These are phyloP conservation scores for Ophiostoma piceae DNA, from an alignment of 2,329 filamentous ascomycete species.

Conservation along the genomic window DNA sequence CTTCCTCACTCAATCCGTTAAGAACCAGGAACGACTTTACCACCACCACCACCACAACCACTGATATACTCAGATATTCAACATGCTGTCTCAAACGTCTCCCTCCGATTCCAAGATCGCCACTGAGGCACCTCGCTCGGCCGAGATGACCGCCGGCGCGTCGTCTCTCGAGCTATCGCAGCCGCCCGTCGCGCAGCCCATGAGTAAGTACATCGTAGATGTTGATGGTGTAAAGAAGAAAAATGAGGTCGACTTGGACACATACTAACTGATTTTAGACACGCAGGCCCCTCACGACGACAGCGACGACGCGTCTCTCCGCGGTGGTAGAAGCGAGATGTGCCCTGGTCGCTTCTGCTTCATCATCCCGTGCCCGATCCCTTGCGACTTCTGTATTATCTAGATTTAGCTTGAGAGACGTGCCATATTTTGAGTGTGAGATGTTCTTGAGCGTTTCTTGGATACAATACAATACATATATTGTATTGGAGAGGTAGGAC, in stretches of 20 bases:
- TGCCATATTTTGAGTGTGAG: too few species aligned
- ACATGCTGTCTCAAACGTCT: not conserved
- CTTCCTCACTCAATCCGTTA: not conserved
- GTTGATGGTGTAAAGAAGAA: not conserved
- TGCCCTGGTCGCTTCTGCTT: constrained; percentile 40
- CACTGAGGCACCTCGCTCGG: not conserved
- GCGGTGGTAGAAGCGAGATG: constrained; percentile 27
- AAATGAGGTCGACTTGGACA: not conserved
- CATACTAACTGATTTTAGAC: not conserved
- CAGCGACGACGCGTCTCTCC: constrained; percentile 9
- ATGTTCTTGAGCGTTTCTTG: too few species aligned
- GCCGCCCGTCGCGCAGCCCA: constrained; percentile 15
- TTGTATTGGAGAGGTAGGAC: too few species aligned
- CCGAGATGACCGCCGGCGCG: not conserved
- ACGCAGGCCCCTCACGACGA: constrained; percentile 14
- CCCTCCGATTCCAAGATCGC: not conserved
- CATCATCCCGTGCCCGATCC: constrained; percentile 37
- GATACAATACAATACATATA: too few species aligned
- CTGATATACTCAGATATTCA: not conserved
- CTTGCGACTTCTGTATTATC: constrained; percentile 38
- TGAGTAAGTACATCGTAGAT: constrained; percentile 13
- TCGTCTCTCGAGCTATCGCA: constrained; percentile 13
- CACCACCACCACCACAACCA: not conserved
- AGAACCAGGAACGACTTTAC: not conserved
- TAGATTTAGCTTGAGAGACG: constrained; percentile 6